Conservation (phyloP, 2,329 filamentous ascomycete genomes). For the Fusarium marasasianum region DNA sequence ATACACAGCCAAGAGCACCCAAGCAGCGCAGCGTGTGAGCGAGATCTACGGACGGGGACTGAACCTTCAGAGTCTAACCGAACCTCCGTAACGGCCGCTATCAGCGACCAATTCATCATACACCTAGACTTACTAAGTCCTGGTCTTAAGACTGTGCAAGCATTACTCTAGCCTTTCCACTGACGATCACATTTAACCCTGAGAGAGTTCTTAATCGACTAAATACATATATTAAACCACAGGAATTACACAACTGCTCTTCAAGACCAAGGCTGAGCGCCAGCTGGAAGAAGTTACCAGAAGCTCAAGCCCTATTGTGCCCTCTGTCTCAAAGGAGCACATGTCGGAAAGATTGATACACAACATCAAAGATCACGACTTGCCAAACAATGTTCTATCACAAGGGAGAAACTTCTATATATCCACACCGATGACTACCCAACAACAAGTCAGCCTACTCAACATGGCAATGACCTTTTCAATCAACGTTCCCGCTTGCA, state of each 20-base stretch:
- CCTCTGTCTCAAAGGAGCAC: no score
- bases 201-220: background rate
- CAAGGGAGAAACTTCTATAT: background rate
- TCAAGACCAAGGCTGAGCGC: background rate
- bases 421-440: background rate
- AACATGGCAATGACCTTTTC: no score
- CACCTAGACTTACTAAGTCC: background rate
- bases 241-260: no score
- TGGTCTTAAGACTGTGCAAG: background rate
- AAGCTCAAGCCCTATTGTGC: background rate
- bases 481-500: no score
- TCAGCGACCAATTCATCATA: background rate
- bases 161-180: background rate
- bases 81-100: background rate
- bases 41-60: no score
- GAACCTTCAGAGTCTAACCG: background rate
- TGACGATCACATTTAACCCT: accelerated
- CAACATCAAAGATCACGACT: background rate
- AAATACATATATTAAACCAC: accelerated
- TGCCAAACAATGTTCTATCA: accelerated
- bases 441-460: background rate
- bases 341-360: background rate
- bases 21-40: background rate
- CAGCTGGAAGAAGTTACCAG: background rate
- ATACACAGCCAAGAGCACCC: background rate